Percentiles rank a stretch among this genome's conserved stretches.
These are phyloP conservation scores for Aspergillus floridensis DNA, from an alignment of 2,329 filamentous ascomycete genomes.

Conservation along the genomic window DNA sequence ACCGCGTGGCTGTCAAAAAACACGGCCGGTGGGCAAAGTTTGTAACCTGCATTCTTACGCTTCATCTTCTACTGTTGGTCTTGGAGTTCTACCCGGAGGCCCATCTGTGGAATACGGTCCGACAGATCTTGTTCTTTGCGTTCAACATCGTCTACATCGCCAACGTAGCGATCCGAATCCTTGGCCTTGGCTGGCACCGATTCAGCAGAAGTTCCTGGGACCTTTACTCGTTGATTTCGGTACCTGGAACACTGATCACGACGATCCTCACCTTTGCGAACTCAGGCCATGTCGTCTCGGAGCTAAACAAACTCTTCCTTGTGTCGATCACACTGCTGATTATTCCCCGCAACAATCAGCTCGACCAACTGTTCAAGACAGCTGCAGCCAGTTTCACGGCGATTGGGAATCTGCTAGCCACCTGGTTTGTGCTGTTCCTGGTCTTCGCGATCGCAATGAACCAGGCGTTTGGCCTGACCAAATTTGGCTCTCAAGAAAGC, in stretches of 20 bases:
- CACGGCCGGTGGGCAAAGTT: constrained; percentile 85
- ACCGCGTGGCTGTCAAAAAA: constrained; percentile 90
- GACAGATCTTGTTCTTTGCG: constrained; percentile 74
- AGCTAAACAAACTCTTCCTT: constrained; percentile 90
- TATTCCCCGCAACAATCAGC: constrained; percentile 92
- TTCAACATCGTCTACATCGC: constrained; percentile 79
- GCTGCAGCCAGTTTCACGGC: constrained; percentile 88
- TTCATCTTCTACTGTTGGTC: constrained; percentile 80
- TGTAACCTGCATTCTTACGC: constrained; percentile 73
- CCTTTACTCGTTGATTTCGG: constrained; percentile 76
- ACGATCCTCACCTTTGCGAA: constrained; percentile 71
- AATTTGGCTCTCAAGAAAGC: constrained; percentile 70
- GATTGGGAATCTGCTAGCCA: constrained; percentile 88
- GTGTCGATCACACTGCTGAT: constrained; percentile 85
- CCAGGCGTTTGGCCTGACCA: constrained; percentile 90
- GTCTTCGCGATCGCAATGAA: constrained; percentile 96
- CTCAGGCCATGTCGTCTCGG: constrained; percentile 60
- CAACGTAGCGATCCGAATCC: constrained; percentile 79
- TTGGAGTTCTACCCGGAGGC: constrained; percentile 81
- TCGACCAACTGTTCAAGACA: constrained; percentile 98
- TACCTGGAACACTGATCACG: constrained; percentile 77
- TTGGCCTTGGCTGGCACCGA: constrained; percentile 86
- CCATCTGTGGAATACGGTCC: constrained; percentile 64
- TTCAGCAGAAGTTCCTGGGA: constrained; percentile 96
- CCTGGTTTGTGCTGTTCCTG: constrained; percentile 95